Conservation (phyloP, 2,329 filamentous ascomycete species). For the Alternaria ethzedia region DNA sequence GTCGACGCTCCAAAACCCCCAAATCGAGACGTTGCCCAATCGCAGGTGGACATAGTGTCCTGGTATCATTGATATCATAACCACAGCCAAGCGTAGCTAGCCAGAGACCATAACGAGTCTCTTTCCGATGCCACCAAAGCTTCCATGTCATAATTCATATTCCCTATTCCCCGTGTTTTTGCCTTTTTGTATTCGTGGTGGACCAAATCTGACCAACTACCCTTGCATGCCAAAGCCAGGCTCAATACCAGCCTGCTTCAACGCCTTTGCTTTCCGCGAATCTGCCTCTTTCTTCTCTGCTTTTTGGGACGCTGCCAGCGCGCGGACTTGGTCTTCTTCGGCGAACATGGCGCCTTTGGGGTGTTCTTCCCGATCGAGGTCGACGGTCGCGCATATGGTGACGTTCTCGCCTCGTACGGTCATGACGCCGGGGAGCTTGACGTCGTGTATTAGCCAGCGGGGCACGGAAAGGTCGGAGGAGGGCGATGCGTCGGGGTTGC, state of each 20-base stretch:
- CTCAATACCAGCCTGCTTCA: constrained; percentile 57
- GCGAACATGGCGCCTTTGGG: constrained; percentile 74
- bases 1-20: not conserved
- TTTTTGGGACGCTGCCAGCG: constrained; percentile 75
- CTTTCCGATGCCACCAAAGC: not conserved
- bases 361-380: constrained; percentile 94
- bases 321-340: constrained; percentile 71
- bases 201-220: not conserved
- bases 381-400: constrained; percentile 92
- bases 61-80: constrained; percentile 21
- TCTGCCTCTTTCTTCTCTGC: constrained; percentile 68
- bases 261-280: constrained; percentile 69
- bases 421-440: constrained; percentile 83
- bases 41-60: constrained; percentile 17
- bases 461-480: constrained; percentile 29
- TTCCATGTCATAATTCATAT: constrained; percentile 12
- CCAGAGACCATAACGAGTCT: constrained; percentile 1
- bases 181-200: not conserved
- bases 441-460: constrained; percentile 76
- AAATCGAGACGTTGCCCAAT: not conserved
- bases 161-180: not conserved
- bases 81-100: constrained; percentile 9
- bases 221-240: constrained; percentile 80
- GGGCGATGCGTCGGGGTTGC: constrained; percentile 50
- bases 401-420: constrained; percentile 96